Evolutionary conservation across 306 rosid genomes (phyloP).

Genomic region (Urtica urens): DNA sequence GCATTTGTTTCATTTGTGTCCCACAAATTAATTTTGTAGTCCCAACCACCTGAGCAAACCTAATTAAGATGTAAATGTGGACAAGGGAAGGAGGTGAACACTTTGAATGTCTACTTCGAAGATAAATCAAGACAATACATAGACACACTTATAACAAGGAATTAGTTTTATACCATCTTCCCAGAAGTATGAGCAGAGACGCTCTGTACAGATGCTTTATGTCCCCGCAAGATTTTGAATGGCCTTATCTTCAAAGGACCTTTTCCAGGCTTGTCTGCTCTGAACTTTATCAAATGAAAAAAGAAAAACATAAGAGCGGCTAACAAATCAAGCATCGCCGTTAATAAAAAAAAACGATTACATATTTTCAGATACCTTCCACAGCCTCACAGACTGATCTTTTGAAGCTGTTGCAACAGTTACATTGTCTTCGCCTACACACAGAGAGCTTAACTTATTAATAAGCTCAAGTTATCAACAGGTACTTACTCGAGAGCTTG

Average conservation of each 20-base stretch:
- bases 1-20: slow-evolving; percentile 33
- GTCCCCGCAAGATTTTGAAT: slow-evolving; percentile 76
- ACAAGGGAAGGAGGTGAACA: slow-evolving; percentile 1
- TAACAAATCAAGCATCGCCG: slow-evolving; percentile 10
- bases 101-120: slow-evolving; percentile 12
- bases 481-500: too few species aligned
- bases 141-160: slow-evolving; percentile 8
- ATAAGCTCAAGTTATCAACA: too few species aligned
- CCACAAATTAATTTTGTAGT: slow-evolving; percentile 78
- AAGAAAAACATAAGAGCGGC: slow-evolving; percentile 11
- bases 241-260: slow-evolving; percentile 43
- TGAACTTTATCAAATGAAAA: slow-evolving; percentile 29
- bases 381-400: slow-evolving; percentile 73
- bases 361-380: slow-evolving; percentile 56
- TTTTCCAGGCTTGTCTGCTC: slow-evolving; percentile 34
- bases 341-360: slow-evolving; percentile 7
- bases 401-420: slow-evolving; percentile 77
- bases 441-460: too few species aligned
- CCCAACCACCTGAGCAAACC: slow-evolving; percentile 98
- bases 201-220: slow-evolving; percentile 61
- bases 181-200: slow-evolving; percentile 59
- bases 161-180: slow-evolving; percentile 46
- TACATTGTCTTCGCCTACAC: slow-evolving; percentile 35
- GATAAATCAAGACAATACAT: slow-evolving; percentile 4
- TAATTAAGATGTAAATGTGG: slow-evolving; percentile 20